phyloP scores from a whole-genome alignment of 768 basidiomycete genomes.

The Podaxis rugospora region DNA sequence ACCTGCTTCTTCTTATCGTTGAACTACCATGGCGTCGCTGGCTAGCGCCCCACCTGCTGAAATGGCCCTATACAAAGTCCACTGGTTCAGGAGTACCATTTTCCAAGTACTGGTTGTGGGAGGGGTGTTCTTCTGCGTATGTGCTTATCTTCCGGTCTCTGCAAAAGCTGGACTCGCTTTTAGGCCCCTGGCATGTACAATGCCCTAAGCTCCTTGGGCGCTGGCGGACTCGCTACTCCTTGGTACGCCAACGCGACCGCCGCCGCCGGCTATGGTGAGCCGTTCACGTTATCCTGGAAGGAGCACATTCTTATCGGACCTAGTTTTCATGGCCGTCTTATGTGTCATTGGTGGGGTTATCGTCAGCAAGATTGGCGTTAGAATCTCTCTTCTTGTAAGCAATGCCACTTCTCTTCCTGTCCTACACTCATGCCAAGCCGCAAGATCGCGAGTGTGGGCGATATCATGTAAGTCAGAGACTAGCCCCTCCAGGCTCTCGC shows the following conservation, averaged over 20 bases:
- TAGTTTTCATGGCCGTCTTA: conserved; percentile 27
- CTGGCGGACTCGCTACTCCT: conserved; percentile 28
- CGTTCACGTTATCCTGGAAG: not conserved
- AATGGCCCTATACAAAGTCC: conserved; percentile 15
- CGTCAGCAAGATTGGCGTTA: conserved; percentile 29
- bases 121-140: conserved; percentile 27
- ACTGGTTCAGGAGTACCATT: conserved; percentile 27
- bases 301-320: not conserved
- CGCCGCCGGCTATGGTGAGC: conserved; percentile 25
- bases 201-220: conserved; percentile 25
- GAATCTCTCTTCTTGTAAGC: conserved; percentile 20
- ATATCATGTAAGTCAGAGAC: conserved; percentile 21
- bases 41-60: not conserved
- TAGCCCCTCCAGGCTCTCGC: not conserved
- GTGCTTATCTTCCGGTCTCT: conserved; percentile 3
- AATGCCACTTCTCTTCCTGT: not conserved
- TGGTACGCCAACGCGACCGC: conserved; percentile 29
- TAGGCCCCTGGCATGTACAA: conserved; percentile 31
- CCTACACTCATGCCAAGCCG: not conserved
- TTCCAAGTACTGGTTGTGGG: conserved; percentile 28
- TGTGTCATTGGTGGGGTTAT: conserved; percentile 27
- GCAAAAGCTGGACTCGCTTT: not conserved
- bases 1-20: not conserved
- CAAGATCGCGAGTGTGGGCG: conserved; percentile 27
- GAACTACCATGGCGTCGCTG: not conserved